phyloP scores from a whole-genome alignment of 2,329 filamentous ascomycete species.

The Sclerotinia glacialis region DNA sequence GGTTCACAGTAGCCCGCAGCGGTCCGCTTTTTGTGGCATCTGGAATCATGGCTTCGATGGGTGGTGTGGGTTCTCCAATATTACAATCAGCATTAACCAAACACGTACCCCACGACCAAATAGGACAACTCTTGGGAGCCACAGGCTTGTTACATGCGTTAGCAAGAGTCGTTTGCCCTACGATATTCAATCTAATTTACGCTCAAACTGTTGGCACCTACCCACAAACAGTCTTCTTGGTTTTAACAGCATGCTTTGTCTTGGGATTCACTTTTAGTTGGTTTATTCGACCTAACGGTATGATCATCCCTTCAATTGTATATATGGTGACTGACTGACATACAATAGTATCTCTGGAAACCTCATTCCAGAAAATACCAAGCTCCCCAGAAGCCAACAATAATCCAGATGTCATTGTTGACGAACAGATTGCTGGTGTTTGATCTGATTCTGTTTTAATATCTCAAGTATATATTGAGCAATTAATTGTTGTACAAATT shows the following conservation, averaged over 20 bases:
- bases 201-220: slow-evolving; percentile 74
- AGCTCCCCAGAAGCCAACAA: slow-evolving; percentile 4
- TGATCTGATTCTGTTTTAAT: neutral
- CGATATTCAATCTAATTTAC: slow-evolving; percentile 84
- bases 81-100: slow-evolving; percentile 84
- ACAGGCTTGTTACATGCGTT: slow-evolving; percentile 82
- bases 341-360: slow-evolving; percentile 28
- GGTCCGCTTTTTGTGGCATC: slow-evolving; percentile 65
- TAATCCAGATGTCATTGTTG: slow-evolving; percentile 27
- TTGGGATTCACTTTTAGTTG: slow-evolving; percentile 64
- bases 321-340: slow-evolving; percentile 10
- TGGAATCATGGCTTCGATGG: slow-evolving; percentile 71
- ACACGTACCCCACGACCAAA: slow-evolving; percentile 77
- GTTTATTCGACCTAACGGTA: slow-evolving; percentile 72
- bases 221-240: slow-evolving; percentile 79
- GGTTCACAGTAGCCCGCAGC: slow-evolving; percentile 66
- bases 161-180: slow-evolving; percentile 73
- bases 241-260: slow-evolving; percentile 65
- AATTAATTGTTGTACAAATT: neutral
- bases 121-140: slow-evolving; percentile 86
- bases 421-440: slow-evolving; percentile 28
- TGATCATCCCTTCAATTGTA: slow-evolving; percentile 41
- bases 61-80: slow-evolving; percentile 81
- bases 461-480: neutral
- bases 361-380: slow-evolving; percentile 4